These are phyloP conservation scores for Floccularia luteovirens DNA, from an alignment of 768 basidiomycete species.

Conservation along the genomic window DNA sequence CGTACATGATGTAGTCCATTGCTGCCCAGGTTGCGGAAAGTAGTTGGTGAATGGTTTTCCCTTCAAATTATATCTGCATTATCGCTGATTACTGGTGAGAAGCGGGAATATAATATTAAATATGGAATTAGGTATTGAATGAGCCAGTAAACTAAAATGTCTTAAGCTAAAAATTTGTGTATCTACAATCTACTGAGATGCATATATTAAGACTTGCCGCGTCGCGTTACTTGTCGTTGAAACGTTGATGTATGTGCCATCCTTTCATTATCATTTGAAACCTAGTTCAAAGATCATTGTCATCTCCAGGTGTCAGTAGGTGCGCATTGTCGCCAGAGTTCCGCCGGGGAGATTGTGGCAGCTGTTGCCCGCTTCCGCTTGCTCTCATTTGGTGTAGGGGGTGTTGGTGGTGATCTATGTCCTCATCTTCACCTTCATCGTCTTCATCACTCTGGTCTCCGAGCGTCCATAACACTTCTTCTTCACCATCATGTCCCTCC, in stretches of 20 bases:
- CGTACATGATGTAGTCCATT: slow-evolving; percentile 91
- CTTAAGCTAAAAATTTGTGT: no score
- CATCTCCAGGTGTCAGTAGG: no score
- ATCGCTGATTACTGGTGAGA: no score
- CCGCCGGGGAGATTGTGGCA: background rate
- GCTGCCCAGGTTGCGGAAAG: slow-evolving; percentile 81
- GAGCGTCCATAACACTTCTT: slow-evolving; percentile 5
- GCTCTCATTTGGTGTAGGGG: slow-evolving; percentile 17
- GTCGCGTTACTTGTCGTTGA: no score
- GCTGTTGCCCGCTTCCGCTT: slow-evolving; percentile 9
- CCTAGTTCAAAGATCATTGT: no score
- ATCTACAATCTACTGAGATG: no score
- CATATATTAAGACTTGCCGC: no score
- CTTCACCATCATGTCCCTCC: slow-evolving; percentile 3
- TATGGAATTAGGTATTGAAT: no score
- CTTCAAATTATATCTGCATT: background rate
- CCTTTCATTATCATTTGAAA: no score
- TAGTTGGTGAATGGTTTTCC: slow-evolving; percentile 9
- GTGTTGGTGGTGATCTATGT: slow-evolving; percentile 36
- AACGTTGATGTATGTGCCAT: no score
- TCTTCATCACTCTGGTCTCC: slow-evolving; percentile 8
- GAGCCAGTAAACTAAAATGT: no score
- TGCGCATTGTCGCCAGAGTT: background rate
- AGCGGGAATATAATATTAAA: no score
- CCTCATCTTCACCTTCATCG: slow-evolving; percentile 29